Conservation (phyloP, 345 rosid species). For the Hypericum androsaemum region DNA sequence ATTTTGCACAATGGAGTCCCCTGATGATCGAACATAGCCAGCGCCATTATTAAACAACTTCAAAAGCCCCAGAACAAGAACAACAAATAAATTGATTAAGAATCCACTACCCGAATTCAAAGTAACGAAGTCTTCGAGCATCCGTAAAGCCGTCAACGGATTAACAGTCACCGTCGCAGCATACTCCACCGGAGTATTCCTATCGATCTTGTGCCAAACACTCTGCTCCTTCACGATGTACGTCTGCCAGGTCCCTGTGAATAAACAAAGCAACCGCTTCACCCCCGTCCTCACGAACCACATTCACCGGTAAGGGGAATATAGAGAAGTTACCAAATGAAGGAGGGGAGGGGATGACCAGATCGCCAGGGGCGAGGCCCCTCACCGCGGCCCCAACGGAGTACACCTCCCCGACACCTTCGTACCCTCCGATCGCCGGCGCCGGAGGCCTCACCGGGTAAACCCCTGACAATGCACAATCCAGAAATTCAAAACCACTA, state of each 20-base stretch:
- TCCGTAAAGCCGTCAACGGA: conserved; percentile 79
- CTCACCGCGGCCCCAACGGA: conserved; percentile 61
- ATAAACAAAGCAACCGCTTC: not conserved
- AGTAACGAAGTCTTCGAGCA: conserved; percentile 69
- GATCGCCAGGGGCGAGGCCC: conserved; percentile 57
- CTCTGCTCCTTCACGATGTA: conserved; percentile 62
- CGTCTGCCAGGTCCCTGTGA: conserved; percentile 72
- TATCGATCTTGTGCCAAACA: conserved; percentile 72
- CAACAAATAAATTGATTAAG: not conserved
- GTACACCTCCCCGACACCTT: conserved; percentile 81
- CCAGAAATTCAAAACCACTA: not conserved
- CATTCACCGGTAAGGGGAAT: not conserved
- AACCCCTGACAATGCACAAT: conserved; percentile 37
- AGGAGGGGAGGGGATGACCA: conserved; percentile 86
- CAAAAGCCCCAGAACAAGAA: conserved; percentile 3
- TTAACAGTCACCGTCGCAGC: conserved; percentile 84
- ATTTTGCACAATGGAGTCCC: conserved; percentile 81
- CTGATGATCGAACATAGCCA: conserved; percentile 27
- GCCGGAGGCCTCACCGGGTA: conserved; percentile 82
- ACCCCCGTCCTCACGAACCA: not conserved
- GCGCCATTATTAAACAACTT: conserved; percentile 12
- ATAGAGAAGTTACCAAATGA: conserved; percentile 41
- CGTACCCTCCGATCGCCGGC: conserved; percentile 91
- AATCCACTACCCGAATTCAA: conserved; percentile 41
- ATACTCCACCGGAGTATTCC: conserved; percentile 63